Conservation (phyloP, 768 basidiomycete species). For the Trametes maxima region DNA sequence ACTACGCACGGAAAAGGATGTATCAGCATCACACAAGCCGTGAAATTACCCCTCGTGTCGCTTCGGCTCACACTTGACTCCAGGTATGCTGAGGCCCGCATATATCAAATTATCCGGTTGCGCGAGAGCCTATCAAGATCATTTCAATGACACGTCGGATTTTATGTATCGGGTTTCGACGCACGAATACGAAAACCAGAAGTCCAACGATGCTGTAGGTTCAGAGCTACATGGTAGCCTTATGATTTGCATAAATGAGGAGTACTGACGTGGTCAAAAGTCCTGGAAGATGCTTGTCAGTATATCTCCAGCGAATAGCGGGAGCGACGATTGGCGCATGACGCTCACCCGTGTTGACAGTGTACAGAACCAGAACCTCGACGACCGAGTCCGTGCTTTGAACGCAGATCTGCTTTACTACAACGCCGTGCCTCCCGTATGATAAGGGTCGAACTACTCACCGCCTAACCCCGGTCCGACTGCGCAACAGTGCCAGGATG, state of each 20-base stretch:
- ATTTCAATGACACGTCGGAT: no score
- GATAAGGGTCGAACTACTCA: not conserved
- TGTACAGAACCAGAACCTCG: not conserved
- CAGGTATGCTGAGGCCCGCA: not conserved
- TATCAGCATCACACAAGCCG: no score
- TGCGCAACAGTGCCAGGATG: not conserved
- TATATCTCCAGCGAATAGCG: not conserved
- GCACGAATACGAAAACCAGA: not conserved
- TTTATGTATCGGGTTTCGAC: no score
- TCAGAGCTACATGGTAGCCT: not conserved
- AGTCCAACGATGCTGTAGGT: not conserved
- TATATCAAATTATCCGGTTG: not conserved
- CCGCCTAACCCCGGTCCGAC: not conserved
- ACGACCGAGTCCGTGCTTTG: conserved; percentile 1
- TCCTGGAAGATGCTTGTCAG: not conserved
- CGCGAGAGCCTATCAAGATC: not conserved
- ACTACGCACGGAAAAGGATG: not conserved
- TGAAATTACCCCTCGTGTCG: no score
- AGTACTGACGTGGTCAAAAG: not conserved
- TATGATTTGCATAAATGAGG: no score
- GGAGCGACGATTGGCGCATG: no score
- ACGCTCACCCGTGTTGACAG: not conserved
- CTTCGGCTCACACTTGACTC: not conserved
- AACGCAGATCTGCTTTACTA: not conserved
- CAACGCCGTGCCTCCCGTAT: not conserved